phyloP scores from a whole-genome alignment of 257 asterid species.

The Euphrasia confusa region DNA sequence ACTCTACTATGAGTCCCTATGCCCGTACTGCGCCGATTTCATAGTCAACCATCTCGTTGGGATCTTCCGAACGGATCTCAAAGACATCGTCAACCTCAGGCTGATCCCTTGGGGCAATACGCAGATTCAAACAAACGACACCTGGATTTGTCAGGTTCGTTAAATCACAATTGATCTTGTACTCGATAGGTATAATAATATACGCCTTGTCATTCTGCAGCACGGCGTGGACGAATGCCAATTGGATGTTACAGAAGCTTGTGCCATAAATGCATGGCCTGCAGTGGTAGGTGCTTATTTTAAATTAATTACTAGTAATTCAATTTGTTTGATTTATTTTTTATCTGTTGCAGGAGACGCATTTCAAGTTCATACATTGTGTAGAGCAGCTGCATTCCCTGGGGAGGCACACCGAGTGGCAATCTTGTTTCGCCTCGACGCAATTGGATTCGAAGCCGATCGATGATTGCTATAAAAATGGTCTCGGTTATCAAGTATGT shows the following conservation, averaged over 20 bases:
- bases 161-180: no score
- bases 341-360: conserved; percentile 42
- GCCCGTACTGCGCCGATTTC: conserved; percentile 90
- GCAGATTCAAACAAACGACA: conserved; percentile 44
- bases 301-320: no score
- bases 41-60: conserved; percentile 61
- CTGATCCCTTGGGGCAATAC: conserved; percentile 97
- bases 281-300: conserved; percentile 33
- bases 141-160: conserved; percentile 80
- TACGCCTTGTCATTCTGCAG: conserved; percentile 33
- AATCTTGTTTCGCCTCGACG: conserved; percentile 52
- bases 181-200: no score
- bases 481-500: conserved; percentile 55
- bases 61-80: conserved; percentile 66
- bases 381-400: conserved; percentile 59
- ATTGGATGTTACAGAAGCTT: conserved; percentile 70
- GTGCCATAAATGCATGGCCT: conserved; percentile 76
- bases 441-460: conserved; percentile 47
- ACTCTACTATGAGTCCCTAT: conserved; percentile 73
- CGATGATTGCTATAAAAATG: conserved; percentile 51
- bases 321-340: no score
- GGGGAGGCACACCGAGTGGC: conserved; percentile 57
- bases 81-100: conserved; percentile 61
- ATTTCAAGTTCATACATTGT: conserved; percentile 67
- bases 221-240: conserved; percentile 83